These are phyloP conservation scores for Curvularia lunata DNA, from an alignment of 2,329 filamentous ascomycete species.

Conservation along the genomic window DNA sequence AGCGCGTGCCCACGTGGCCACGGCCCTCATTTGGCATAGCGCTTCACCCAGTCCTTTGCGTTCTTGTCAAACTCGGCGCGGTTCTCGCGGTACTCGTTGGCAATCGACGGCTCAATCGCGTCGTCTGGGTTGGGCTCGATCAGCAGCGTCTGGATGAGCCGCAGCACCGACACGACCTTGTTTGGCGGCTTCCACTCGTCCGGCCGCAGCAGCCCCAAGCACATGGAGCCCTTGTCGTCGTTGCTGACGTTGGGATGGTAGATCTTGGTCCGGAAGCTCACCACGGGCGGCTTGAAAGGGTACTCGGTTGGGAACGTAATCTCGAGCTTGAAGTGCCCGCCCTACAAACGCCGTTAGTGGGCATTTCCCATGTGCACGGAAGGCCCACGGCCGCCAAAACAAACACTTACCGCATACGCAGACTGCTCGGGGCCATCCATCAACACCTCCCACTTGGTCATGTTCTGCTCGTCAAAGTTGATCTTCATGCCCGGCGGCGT, in stretches of 20 bases:
- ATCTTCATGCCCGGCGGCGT: conserved; percentile 49
- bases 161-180: conserved; percentile 75
- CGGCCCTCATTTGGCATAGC: conserved; percentile 65
- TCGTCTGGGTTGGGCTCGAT: conserved; percentile 86
- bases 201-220: conserved; percentile 78
- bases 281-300: conserved; percentile 84
- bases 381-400: neutral
- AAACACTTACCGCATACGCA: conserved; percentile 64
- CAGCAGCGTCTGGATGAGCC: conserved; percentile 76
- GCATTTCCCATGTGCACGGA: conserved; percentile 1
- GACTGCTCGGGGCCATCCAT: conserved; percentile 71
- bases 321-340: conserved; percentile 75
- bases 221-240: conserved; percentile 84
- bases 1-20: conserved; percentile 7
- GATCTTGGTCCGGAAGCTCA: conserved; percentile 86
- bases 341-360: conserved; percentile 51
- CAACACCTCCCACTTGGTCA: conserved; percentile 71
- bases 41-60: conserved; percentile 73
- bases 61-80: conserved; percentile 73
- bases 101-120: conserved; percentile 84
- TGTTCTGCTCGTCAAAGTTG: conserved; percentile 65
- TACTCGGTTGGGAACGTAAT: conserved; percentile 79
- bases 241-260: conserved; percentile 96
- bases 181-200: conserved; percentile 93
- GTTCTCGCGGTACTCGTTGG: conserved; percentile 79